Evolutionary conservation across 2,329 filamentous ascomycete species (phyloP), one percentile per base, ranked within the genome.

Genomic region (Paraphaeosphaeria minitans): DNA sequence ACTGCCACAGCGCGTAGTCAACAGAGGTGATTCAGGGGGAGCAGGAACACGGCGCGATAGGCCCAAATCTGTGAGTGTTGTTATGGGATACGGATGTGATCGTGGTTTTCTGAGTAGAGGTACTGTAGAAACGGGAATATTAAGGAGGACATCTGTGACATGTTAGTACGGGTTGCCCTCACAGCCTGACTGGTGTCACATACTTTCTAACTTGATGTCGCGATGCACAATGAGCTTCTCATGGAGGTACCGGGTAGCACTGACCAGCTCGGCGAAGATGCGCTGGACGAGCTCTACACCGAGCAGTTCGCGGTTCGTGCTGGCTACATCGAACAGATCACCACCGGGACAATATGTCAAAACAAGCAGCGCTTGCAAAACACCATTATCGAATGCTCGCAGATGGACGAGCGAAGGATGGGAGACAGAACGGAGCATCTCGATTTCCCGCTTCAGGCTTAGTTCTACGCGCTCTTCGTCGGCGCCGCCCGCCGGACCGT

Each of bases 181-280:
- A 53, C 56, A 53, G 60, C 68, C 64, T 65, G 66, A 71, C 68
- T 59, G 59, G 64, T 63, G 63, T 64, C 60, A 83, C 88, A 79
- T 84, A 95, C 91, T 99, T 82, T 99, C 95, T 59, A 99, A 88
- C 80, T 99, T 99, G 78, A 99, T 96, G 77, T 99, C 95, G 60
- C 95, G 88, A 75, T 99, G 95, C 55, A 98, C 94, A 73, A 99
- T 97, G 66, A 87, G 89, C 68, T 91, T 83, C 55, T 86, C 82
- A 77, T 99, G 95, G 50, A 99, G 81, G 79, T 98, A 97, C 58
- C 84, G 85, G 37, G 96, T 89, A 0, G 94, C 95, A 61, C 86
- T 88, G 24, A 98, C 88, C 63, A 98, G 78, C 76, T 99, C 95
- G 14, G 93, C 85, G 76, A 97, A 97, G 57, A 98, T 93, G 53